Base-by-base conservation (phyloP, 1,139 yeast genomes). In the Diutina ranongensis region DNA sequence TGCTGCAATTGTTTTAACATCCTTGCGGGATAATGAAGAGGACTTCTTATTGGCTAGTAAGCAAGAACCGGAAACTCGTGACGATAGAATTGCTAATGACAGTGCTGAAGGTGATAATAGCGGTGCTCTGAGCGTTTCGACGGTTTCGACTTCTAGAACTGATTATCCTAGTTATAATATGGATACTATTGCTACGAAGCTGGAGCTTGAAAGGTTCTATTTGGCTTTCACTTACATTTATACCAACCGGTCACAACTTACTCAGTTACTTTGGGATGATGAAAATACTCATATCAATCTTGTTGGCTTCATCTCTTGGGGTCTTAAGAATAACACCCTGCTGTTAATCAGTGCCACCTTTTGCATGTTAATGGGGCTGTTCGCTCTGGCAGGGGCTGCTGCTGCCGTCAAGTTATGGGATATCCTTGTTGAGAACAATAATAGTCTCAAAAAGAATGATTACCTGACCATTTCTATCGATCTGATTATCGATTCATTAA, bases 251-350 rank as follows among this genome's bases (percentile, higher is more conserved):
- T 76, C 81, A 1, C 72, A 73, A 2, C 64, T 80, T 15, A 74
- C 86, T 22, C 55, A 68, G 1, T 62, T 66, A n/a, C 83, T 86
- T 53, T 88, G 96, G 95, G 63, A 67, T 2, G 86, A 83, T 49
- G 74, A 80, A 18, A 80, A 75, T 45, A 25, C n/a, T 10, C 28
- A 20, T 18, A 55, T 52, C 46, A 72, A 69, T 46, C 54, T 68
- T 12, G 72, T 78, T 54, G 97, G 96, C 0, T 89, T 92, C 54
- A 68, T 89, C 45, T 76, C 76, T 42, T 89, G 97, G 97, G 94
- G 94, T 0, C 72, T 94, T 3, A 78, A 80, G 48, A 83, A 89
- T 55, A 87, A 83, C 50, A 67, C 74, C 1, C 85, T 92, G 13
- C 82, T 94, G 5, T 67, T 88, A 47, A 87, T 89, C 67, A 76